Conservation (phyloP, 2,329 filamentous ascomycete species). For the Ramichloridium luteum region DNA sequence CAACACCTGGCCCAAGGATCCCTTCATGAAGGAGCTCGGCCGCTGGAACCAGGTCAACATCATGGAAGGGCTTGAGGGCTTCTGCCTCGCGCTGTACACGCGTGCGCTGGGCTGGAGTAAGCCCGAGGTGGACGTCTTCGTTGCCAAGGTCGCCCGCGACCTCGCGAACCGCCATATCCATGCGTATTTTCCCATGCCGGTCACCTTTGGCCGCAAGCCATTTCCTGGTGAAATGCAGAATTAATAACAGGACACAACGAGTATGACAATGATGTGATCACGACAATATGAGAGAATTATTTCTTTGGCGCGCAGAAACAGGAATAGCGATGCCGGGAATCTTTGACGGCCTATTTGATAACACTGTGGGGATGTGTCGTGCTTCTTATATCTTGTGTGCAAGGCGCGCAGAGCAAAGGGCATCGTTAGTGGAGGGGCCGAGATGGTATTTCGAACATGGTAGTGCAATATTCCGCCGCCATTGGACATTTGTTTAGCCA, state of each 20-base stretch:
- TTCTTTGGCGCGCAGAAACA: no score
- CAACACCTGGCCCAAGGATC: conserved; percentile 36
- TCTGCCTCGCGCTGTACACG: conserved; percentile 32
- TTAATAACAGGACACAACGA: no score
- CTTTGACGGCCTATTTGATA: not conserved
- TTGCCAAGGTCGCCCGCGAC: conserved; percentile 24
- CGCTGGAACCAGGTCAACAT: conserved; percentile 33
- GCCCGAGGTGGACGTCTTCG: conserved; percentile 34
- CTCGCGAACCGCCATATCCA: conserved; percentile 25
- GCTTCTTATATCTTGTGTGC: no score
- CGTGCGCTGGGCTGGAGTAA: conserved; percentile 30
- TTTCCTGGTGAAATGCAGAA: conserved; percentile 10
- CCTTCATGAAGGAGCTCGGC: conserved; percentile 39
- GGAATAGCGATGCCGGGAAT: not conserved
- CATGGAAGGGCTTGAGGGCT: conserved; percentile 31
- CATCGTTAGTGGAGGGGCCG: no score
- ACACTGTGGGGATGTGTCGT: no score
- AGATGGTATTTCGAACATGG: no score
- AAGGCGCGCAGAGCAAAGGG: no score
- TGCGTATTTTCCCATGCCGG: conserved; percentile 29
- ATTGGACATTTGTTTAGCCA: no score
- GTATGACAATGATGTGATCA: not conserved
- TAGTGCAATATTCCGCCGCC: no score
- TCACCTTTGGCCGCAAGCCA: conserved; percentile 25
- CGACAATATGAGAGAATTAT: no score